phyloP scores from a whole-genome alignment of 139 green algal species.

The Chloropicon primus region DNA sequence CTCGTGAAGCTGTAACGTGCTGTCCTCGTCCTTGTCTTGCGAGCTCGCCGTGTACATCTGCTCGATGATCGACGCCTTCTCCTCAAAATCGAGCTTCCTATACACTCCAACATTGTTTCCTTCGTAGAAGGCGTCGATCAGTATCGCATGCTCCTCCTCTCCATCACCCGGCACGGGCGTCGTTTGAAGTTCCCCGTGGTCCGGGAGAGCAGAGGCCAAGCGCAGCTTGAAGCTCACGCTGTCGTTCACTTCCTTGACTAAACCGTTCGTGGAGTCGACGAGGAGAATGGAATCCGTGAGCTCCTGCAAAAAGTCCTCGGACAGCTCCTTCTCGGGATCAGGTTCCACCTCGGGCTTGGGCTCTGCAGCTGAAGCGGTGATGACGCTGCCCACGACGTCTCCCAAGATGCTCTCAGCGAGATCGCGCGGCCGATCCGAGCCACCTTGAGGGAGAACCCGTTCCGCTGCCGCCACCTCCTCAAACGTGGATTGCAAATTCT shows the following conservation, averaged over 20 bases:
- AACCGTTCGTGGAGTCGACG: background rate
- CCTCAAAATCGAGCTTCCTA: background rate
- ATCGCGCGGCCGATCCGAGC: no score
- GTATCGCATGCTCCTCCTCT: background rate
- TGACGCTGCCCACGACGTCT: background rate
- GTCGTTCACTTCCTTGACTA: background rate
- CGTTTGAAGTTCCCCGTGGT: no score
- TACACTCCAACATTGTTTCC: background rate
- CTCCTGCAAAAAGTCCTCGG: background rate
- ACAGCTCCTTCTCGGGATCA: background rate
- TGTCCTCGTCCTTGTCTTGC: background rate
- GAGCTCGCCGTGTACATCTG: background rate
- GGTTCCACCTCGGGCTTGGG: background rate
- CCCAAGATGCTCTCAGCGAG: background rate
- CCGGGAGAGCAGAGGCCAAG: background rate
- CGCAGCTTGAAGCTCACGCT: background rate
- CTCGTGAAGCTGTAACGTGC: background rate
- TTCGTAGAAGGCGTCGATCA: background rate
- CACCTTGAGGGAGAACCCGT: no score
- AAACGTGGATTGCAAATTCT: no score
- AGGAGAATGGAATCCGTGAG: background rate
- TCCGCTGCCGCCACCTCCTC: no score
- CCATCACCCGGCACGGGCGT: no score
- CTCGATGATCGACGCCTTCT: background rate
- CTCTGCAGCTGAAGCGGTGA: background rate